These are phyloP conservation scores for Tilletia indica DNA, from an alignment of 1,284 basidiomycete genomes.

Conservation along the genomic window DNA sequence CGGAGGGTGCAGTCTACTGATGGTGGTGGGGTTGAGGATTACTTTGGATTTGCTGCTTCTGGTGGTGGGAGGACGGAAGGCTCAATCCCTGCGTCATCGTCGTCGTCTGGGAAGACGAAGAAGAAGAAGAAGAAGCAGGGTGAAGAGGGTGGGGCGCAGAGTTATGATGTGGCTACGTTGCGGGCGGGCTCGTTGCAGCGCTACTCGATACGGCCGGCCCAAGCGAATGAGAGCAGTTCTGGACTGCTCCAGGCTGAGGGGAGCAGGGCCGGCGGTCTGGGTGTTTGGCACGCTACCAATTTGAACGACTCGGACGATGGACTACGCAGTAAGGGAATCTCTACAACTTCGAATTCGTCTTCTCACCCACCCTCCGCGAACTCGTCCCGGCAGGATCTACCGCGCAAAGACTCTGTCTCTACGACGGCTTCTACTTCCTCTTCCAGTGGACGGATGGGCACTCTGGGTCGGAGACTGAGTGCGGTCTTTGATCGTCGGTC, in stretches of 20 bases:
- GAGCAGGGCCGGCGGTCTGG: neutral
- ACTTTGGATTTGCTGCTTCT: neutral
- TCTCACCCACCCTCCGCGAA: neutral
- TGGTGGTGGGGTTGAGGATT: neutral
- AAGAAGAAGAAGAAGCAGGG: no score
- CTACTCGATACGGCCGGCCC: no score
- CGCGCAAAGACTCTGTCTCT: neutral
- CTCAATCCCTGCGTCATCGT: no score
- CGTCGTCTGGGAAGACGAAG: no score
- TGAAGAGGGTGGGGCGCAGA: no score
- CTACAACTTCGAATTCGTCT: no score
- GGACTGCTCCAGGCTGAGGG: no score
- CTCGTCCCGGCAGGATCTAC: neutral
- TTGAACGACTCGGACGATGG: neutral
- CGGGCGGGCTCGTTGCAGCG: no score
- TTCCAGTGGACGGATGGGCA: neutral
- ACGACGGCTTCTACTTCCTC: neutral
- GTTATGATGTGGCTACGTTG: no score
- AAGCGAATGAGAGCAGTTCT: neutral
- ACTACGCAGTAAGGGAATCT: no score
- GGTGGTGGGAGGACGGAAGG: no score
- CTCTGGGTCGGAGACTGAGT: constrained; percentile 5
- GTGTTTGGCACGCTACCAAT: neutral
- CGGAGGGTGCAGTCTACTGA: neutral
- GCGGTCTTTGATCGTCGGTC: constrained; percentile 7